Base-by-base conservation (phyloP, 179 eudicot genomes). In the Corrigiola litoralis region DNA sequence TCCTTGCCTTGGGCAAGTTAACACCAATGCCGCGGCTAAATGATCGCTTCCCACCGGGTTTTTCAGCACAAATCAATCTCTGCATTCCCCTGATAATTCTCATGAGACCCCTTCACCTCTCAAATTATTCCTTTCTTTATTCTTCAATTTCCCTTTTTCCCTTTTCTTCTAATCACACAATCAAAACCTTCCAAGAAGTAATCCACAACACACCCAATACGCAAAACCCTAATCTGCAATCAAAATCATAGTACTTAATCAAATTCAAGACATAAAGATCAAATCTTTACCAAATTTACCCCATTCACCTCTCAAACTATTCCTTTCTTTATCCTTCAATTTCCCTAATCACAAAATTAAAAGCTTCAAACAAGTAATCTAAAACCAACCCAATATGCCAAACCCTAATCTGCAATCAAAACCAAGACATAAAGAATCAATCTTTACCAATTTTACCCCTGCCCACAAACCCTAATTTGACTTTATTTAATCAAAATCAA, bases 51-150 rank as follows among this genome's bases (percentile, higher is more conserved):
- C 85, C 79, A 74, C 88, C 67, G 41, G 80, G 69, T 75, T 57
- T 77, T 52, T 72, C 77, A 67, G 71, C 85, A 57, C 67, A 65
- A 79, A 78, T 72, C 81, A 53, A 68, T 86, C 79, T 94, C 92
- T 88, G 99, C 99, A 94, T 94, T 86, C 99, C 99, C 99, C 99
- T 85, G 76, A 74, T 75, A 94, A 90, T 86, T 88, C 87, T 94
- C 99, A 90, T 94, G 88, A 94, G 88, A 87, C 77, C 96, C 80
- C n/a, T n/a, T n/a, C n/a, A 71, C 52, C 74, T 67, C 89, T 70
- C 80, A 58, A 51, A 45, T 23, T 57, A 57, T 23, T 3, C 17
- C 47, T 47, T 69, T 29, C 37, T 53, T 18, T 29, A 31, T 62
- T 32, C 31, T 47, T 46, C 29, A 6, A 46, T 17, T 5, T 58